Conservation (phyloP, 2,329 filamentous ascomycete species). For the Aspergillus carbonarius region DNA sequence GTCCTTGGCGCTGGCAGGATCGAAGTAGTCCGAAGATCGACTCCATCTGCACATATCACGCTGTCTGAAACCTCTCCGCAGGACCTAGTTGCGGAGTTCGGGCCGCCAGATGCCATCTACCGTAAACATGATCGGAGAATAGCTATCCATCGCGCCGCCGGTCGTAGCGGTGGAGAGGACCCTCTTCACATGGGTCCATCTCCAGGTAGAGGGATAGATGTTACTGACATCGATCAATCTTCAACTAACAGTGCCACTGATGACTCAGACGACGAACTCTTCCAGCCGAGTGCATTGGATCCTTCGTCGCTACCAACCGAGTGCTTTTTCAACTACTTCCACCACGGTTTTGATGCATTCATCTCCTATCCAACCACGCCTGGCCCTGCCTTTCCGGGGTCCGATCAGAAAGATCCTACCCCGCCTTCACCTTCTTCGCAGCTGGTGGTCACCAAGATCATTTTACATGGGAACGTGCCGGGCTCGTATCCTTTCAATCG, state of each 20-base stretch:
- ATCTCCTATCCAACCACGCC: slow-evolving; percentile 73
- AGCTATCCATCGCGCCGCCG: slow-evolving; percentile 66
- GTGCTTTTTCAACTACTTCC: slow-evolving; percentile 97
- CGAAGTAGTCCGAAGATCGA: slow-evolving; percentile 72
- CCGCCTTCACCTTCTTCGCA: slow-evolving; percentile 51
- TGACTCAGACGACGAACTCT: slow-evolving; percentile 61
- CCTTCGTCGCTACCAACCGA: slow-evolving; percentile 47
- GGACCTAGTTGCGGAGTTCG: slow-evolving; percentile 84
- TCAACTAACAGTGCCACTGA: slow-evolving; percentile 70
- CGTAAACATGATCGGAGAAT: slow-evolving; percentile 86
- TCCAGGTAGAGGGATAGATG: slow-evolving; percentile 37
- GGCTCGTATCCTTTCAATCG: slow-evolving; percentile 97
- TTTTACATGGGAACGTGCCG: slow-evolving; percentile 91
- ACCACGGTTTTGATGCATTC: slow-evolving; percentile 88
- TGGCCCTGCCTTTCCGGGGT: slow-evolving; percentile 62
- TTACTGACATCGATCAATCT: slow-evolving; percentile 71
- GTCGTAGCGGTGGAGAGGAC: slow-evolving; percentile 28
- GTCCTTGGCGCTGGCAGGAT: slow-evolving; percentile 76
- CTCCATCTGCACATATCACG: slow-evolving; percentile 65
- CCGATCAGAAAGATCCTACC: slow-evolving; percentile 30
- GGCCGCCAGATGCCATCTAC: slow-evolving; percentile 91
- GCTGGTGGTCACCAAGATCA: slow-evolving; percentile 84
- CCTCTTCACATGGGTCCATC: slow-evolving; percentile 37
- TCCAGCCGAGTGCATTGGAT: slow-evolving; percentile 62
- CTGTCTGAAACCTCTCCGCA: slow-evolving; percentile 88